These are phyloP conservation scores for Pestalotiopsis sp. DNA, from an alignment of 2,329 filamentous ascomycete genomes.

Conservation along the genomic window DNA sequence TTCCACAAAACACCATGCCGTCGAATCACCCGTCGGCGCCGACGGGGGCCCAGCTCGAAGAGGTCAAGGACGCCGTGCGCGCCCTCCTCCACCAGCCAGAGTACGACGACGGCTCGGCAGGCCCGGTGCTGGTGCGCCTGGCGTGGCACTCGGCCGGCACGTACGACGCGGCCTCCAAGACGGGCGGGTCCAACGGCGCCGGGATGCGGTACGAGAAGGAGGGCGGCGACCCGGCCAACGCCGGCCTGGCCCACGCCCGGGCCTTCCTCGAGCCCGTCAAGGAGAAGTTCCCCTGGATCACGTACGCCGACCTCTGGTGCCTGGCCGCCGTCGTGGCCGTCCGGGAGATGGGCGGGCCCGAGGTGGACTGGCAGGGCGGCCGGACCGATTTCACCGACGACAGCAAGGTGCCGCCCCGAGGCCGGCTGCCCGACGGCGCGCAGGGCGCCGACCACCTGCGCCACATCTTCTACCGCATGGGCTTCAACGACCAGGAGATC, in stretches of 20 bases:
- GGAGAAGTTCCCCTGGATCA: conserved; percentile 61
- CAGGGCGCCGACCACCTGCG: conserved; percentile 82
- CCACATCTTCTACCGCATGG: conserved; percentile 92
- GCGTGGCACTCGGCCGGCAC: conserved; percentile 69
- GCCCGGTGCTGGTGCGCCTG: conserved; percentile 64
- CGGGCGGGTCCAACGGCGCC: conserved; percentile 66
- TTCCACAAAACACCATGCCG: background rate
- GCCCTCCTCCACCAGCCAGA: conserved; percentile 59
- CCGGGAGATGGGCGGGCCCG: conserved; percentile 61
- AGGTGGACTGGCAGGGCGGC: conserved; percentile 58
- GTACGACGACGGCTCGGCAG: conserved; percentile 67
- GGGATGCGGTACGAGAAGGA: conserved; percentile 68
- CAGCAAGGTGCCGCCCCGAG: conserved; percentile 58
- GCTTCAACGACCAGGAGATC: conserved; percentile 94
- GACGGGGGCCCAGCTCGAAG: conserved; percentile 27
- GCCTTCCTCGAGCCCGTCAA: conserved; percentile 67
- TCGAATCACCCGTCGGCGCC: conserved; percentile 13
- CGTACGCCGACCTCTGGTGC: conserved; percentile 68
- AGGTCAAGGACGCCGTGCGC: conserved; percentile 55
- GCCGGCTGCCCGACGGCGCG: conserved; percentile 72
- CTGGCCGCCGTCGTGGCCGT: conserved; percentile 62
- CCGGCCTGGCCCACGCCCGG: conserved; percentile 64
- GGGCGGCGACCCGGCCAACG: conserved; percentile 67
- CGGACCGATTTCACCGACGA: conserved; percentile 66
- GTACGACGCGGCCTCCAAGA: conserved; percentile 60